Evolutionary conservation across 1,284 basidiomycete species (phyloP).

Genomic region (Wallemia hederae): DNA sequence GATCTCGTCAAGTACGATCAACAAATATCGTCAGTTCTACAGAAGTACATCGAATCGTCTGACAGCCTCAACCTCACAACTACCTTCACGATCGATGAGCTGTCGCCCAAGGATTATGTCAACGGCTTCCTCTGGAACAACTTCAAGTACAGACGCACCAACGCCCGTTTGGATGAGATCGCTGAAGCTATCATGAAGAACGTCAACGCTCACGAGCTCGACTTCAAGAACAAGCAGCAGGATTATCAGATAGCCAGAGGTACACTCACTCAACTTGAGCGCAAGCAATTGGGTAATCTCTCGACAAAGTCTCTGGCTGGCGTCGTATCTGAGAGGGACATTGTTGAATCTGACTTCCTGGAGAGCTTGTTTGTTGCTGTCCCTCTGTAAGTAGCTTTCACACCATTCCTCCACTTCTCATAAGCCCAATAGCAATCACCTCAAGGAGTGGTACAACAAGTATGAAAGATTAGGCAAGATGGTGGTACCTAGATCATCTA

Average conservation of each 20-base stretch:
- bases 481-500: constrained; percentile 85
- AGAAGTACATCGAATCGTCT: background rate
- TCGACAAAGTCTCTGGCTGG: constrained; percentile 64
- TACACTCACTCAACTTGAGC: constrained; percentile 65
- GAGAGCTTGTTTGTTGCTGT: constrained; percentile 83
- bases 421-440: constrained; percentile 27
- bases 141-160: background rate
- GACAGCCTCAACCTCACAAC: constrained; percentile 1
- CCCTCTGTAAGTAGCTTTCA: constrained; percentile 36
- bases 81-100: background rate
- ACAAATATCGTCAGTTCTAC: background rate
- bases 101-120: background rate
- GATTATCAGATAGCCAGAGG: constrained; percentile 88
- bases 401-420: background rate
- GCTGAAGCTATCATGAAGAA: background rate
- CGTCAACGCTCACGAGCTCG: constrained; percentile 4
- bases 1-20: background rate
- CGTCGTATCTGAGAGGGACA: constrained; percentile 50
- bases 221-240: constrained; percentile 44
- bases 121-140: background rate
- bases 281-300: constrained; percentile 88
- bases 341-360: constrained; percentile 69
- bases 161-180: background rate
- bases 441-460: constrained; percentile 62
- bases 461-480: constrained; percentile 70